Evolutionary conservation across 2,329 filamentous ascomycete species (phyloP).

Genomic region (Phyllachora maydis): DNA sequence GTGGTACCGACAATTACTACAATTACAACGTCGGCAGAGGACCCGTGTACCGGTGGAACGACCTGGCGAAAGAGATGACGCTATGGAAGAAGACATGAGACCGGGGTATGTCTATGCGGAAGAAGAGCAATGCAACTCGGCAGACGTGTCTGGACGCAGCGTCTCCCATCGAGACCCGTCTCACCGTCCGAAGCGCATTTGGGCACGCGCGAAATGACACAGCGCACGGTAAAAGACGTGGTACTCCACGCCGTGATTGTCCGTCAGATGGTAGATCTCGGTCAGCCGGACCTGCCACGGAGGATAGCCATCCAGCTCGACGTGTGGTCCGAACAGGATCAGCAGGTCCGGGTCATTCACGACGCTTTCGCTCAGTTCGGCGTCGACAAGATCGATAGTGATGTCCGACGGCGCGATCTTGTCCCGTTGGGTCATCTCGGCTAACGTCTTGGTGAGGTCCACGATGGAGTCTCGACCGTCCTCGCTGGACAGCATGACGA

Average conservation of each 20-base stretch:
- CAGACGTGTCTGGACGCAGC: too few relatives aligned
- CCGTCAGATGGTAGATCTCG: constrained; percentile 68
- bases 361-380: constrained; percentile 60
- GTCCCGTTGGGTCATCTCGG: constrained; percentile 82
- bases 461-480: constrained; percentile 89
- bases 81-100: constrained; percentile 12
- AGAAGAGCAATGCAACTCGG: too few relatives aligned
- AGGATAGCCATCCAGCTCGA: constrained; percentile 78
- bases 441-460: constrained; percentile 81
- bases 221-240: constrained; percentile 78
- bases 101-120: too few relatives aligned
- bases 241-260: constrained; percentile 74
- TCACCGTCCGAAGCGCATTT: constrained; percentile 69
- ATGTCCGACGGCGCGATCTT: constrained; percentile 73
- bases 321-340: constrained; percentile 65
- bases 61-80: constrained; percentile 25
- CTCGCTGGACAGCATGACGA: constrained; percentile 69
- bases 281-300: constrained; percentile 92
- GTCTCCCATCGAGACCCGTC: constrained; percentile 1
- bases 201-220: constrained; percentile 66
- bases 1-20: constrained; percentile 67
- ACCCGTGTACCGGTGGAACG: constrained; percentile 47
- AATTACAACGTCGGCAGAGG: constrained; percentile 62
- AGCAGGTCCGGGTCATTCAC: constrained; percentile 83
- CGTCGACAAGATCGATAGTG: constrained; percentile 67